Base-by-base conservation (phyloP, 2,329 filamentous ascomycete genomes). In the Byssothecium circinans region DNA sequence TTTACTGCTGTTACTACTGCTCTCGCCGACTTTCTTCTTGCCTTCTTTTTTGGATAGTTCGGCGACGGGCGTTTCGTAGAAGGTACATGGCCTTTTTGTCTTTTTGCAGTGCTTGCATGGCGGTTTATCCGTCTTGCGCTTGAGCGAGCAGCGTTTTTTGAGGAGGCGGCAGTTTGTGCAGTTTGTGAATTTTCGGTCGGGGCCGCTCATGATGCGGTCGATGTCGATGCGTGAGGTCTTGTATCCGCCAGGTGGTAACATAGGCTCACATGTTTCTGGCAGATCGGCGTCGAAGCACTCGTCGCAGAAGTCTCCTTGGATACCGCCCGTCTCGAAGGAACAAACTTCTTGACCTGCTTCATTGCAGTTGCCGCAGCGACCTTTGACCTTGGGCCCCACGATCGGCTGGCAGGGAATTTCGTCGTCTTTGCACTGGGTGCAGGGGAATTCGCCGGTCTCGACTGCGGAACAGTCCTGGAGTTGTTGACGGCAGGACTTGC, bases 71-170 rank as follows among this genome's bases (percentile, higher is more conserved):
- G 59, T 22, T 4, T 40, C 40, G 17, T 48, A 43, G 33, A 72
- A 72, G 0, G 56, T 66, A 44, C 69, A 72, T 4, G 55, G 58
- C 2, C 62, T 50, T 8, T 52, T 50, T 7, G 52, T 34, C 30
- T 62, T 60, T 29, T 56, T 54, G 52, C 69, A 72, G 3, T 52
- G 41, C 14, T 58, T 68, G 55, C 70, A 72, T 2, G 70, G 69
- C 0, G 65, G 63, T 20, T 57, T 58, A 20, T 63, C 55, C 0
- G 33, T 40, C 44, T 59, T 67, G 22, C 43, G 54, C 32, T 64
- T 69, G 1, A 70, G 44, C 6, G 64, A 69, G 43, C 70, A 73
- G 14, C 50, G 47, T 45, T 60, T 65, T 22, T 61, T 66, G 4
- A 49, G 50, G 3, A 39, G 36, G 6, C 65, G 62, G 29, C 70